These are phyloP conservation scores for Neoboletus magnificus DNA, from an alignment of 768 basidiomycete species.

Conservation along the genomic window DNA sequence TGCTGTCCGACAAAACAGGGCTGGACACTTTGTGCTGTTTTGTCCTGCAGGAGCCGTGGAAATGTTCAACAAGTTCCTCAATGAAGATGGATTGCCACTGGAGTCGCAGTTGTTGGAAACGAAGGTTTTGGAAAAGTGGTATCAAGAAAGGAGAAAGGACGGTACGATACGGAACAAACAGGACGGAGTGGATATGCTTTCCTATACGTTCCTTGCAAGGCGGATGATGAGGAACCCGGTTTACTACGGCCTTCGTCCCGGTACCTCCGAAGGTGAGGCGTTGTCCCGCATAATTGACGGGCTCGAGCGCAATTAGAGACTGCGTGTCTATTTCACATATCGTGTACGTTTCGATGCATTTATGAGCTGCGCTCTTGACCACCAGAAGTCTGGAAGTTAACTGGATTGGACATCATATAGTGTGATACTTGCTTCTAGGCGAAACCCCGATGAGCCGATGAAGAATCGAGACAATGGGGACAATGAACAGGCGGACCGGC, in stretches of 20 bases:
- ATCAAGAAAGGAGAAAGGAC: slow-evolving; percentile 36
- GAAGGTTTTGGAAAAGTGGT: slow-evolving; percentile 47
- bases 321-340: neutral
- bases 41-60: slow-evolving; percentile 87
- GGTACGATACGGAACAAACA: slow-evolving; percentile 50
- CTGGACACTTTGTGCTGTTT: slow-evolving; percentile 77
- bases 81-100: slow-evolving; percentile 77
- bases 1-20: slow-evolving; percentile 60
- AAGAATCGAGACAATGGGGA: too few relatives aligned
- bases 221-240: slow-evolving; percentile 76
- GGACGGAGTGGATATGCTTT: slow-evolving; percentile 70
- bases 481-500: neutral
- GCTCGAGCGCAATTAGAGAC: slow-evolving; percentile 25
- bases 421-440: neutral
- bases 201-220: slow-evolving; percentile 76
- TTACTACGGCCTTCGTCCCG: slow-evolving; percentile 66
- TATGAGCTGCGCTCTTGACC: neutral
- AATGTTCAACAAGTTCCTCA: slow-evolving; percentile 77
- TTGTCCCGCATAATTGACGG: slow-evolving; percentile 71
- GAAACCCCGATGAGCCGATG: neutral
- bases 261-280: slow-evolving; percentile 43
- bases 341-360: neutral
- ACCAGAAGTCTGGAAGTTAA: neutral
- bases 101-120: slow-evolving; percentile 73
- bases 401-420: neutral